Base-by-base conservation (phyloP, 352 stramenopile species). In the Elongisporangium anandrum region DNA sequence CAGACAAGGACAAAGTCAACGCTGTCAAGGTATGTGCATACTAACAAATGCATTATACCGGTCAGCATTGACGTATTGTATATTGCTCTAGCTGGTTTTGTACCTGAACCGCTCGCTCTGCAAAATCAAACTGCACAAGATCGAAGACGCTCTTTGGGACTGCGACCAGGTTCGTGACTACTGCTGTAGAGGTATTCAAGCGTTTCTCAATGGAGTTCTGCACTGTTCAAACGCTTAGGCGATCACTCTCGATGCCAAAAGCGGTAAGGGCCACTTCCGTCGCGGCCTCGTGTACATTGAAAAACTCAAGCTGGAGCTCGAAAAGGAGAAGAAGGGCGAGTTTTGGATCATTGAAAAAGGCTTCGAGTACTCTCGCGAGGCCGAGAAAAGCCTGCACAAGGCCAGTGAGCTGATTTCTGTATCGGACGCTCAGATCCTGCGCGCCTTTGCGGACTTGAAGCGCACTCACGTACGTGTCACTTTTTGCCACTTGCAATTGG, bases 341-440 rank as follows among this genome's bases (percentile, higher is more conserved):
- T 95, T 95, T 38, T 95, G 85, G 85, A 90, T 95, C 53, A 70
- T 95, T 24, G 85, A 95, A 60, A 93, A 93, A 56, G 85, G 78
- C 22, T 91, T 81, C 49, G 79, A 95, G 68, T 95, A 75, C 59
- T 68, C 66, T 5, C 63, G 56, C 17, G 83, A 93, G 59, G 81
- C 85, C 16, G 80, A 92, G 56, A 88, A 84, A 50, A 92, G 83
- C 69, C 59, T 95, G 0, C 56, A 79, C 21, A 90, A 75, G 63
- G 81, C 83, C 0, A 63, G 63, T 7, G 64, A 83, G 39, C 66
- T 95, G 3, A 85, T 75, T 7, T 56, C 52, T 4, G 63, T 50
- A 56, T 63, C 56, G 6, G 81, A 95, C 48, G 59, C 63, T 15
- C 82, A 86, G 52, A 73, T 95, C 47, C 24, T 69, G 20, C 80